Base-by-base conservation (phyloP, 108 stramenopile species). In the Fistulifera solaris region DNA sequence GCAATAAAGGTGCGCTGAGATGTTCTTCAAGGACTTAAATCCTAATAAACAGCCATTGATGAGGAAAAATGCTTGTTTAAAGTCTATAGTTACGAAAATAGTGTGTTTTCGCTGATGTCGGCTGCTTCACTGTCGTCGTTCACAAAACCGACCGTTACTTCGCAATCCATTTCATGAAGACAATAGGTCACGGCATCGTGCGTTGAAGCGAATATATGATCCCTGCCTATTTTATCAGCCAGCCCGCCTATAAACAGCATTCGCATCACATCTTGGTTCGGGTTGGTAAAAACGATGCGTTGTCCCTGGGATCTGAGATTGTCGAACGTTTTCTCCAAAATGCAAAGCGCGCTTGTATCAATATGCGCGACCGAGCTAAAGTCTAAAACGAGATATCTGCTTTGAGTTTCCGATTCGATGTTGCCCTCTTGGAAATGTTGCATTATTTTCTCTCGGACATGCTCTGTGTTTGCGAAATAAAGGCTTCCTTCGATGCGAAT, bases 391-490 rank as follows among this genome's bases (percentile, higher is more conserved):
- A 80, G 40, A 47, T 51, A 80, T 31, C 58, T 52, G 27, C 73
- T 46, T 16, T 17, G 13, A 15, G 15, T 54, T 48, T 28, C 40
- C 18, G 57, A 41, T 38, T 52, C 23, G 21, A 46, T 35, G 56
- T 67, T 57, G 1, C 64, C 68, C 18, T 42, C 38, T 13, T 43
- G 8, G 19, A 50, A 40, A 35, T 73, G 68, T 58, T 75, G 65
- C 12, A 40, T 24, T 22, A 82, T 41, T 43, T 60, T 71, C 2
- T 69, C 68, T 42, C 70, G 61, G 11, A 82, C 56, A 43, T 63
- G 66, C 19, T 68, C 54, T 3, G 67, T 59, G 51, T 85, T 85
- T 31, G 83, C 83, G 61, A 85, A 85, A 71, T 78, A 77, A 21
- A 85, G 56, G 15, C 67, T 59, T n/a, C 76, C 77, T 48, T 80